A percentile compares a stretch with the other conserved stretches of the same genome.
phyloP scores from a whole-genome alignment of 305 asterid species.

The Plantago coronopus region DNA sequence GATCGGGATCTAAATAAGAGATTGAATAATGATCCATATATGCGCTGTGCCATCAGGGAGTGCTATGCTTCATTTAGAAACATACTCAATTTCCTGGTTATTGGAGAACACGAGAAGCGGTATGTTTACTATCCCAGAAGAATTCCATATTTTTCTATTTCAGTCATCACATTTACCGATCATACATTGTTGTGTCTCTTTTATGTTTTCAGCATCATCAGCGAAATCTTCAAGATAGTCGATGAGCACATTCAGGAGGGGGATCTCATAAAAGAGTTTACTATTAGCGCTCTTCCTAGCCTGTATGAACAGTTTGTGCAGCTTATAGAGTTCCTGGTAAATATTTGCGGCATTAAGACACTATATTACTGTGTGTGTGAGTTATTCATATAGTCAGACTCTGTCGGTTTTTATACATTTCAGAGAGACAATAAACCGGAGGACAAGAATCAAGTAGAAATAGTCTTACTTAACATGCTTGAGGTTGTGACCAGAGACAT shows the following conservation, averaged over 20 bases:
- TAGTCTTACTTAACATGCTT: conserved; percentile 86
- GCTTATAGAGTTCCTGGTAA: conserved; percentile 84
- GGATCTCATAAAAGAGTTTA: conserved; percentile 51
- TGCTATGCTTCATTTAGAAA: conserved; percentile 87
- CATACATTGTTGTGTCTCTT: conserved; percentile 10
- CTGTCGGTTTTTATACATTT: conserved; percentile 19
- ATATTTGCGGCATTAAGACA: conserved; percentile 3
- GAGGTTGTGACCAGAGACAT: conserved; percentile 97
- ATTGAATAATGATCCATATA: conserved; percentile 61
- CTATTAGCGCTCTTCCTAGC: conserved; percentile 75
- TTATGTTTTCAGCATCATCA: conserved; percentile 51
- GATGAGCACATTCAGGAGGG: conserved; percentile 64
- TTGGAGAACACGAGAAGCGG: conserved; percentile 72
- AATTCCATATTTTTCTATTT: conserved; percentile 3
- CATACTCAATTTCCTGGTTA: conserved; percentile 68
- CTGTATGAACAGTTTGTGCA: conserved; percentile 79
- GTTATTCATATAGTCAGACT: conserved; percentile 14
- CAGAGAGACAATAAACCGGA: conserved; percentile 76
- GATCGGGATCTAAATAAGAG: conserved; percentile 90
- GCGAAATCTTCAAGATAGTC: conserved; percentile 67
- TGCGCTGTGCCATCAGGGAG: conserved; percentile 89
- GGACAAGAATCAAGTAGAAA: conserved; percentile 85
- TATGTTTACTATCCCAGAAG: conserved; percentile 38
- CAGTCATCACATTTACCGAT: conserved; percentile 14
- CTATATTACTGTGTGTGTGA: conserved; percentile 5